Evolutionary conservation across 345 rosid species (phyloP), one percentile per base, ranked within the genome.

Genomic region (Populus alba): DNA sequence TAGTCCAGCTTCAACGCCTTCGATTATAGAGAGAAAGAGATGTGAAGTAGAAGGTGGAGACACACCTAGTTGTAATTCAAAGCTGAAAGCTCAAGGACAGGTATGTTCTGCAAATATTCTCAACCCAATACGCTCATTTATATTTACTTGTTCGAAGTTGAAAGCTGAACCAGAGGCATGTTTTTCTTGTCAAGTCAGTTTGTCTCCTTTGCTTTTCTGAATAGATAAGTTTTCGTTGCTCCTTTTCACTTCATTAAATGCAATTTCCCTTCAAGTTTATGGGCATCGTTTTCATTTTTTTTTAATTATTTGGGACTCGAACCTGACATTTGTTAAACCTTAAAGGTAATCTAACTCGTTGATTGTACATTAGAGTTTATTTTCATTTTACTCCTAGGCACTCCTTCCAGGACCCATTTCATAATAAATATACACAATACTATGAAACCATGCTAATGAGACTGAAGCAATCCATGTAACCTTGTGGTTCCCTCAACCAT

Each of bases 1-100:
- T 17, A 94, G 92, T 87, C 97, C 97, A 37, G 80, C 92, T 45
- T 87, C 91, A n/a, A 92, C 98, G 17, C 97, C 98, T 76, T 79
- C 95, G 29, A 87, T 92, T 71, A 77, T 68, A 20, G 96, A 93
- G 83, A 77, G 86, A 62, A 87, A 81, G 82, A 57, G 81, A 71
- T 80, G 91, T 67, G 92, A 80, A 70, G 81, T 82, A 78, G 89
- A 80, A 79, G 82, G 70, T 68, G 87, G 75, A 77, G 94, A 90
- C 43, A 87, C 94, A 23, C 84, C 92, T 16, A 81, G 76, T 76
- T 83, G 78, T 37, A 78, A 66, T 72, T 73, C 83, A 39, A 88
- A 74, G 35, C 17, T 83, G 66, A 84, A 83, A 82, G 69, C 80
- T 77, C 85, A 87, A 70, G 86, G 83, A 73, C 81, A 89, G 93